Conservation (phyloP, 2,329 filamentous ascomycete species). For the Calonectria hawksworthii region DNA sequence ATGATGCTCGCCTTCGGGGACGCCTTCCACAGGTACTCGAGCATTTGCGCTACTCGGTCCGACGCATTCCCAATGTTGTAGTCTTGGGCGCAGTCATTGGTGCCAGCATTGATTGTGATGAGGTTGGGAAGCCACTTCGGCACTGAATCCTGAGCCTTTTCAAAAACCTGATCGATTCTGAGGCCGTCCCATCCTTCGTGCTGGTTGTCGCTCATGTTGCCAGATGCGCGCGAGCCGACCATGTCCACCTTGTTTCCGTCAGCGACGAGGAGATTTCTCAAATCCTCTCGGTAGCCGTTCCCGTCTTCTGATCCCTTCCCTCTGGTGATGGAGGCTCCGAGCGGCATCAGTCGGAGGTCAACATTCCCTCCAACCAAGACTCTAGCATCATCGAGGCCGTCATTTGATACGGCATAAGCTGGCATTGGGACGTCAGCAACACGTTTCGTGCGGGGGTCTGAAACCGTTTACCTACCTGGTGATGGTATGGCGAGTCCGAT, state of each 20-base stretch:
- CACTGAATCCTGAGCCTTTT: constrained; percentile 50
- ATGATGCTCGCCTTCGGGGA: constrained; percentile 53
- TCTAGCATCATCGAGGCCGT: not conserved
- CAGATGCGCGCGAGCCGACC: constrained; percentile 56
- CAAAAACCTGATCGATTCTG: constrained; percentile 56
- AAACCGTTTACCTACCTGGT: constrained; percentile 37
- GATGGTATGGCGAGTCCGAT: constrained; percentile 45
- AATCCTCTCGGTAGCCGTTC: constrained; percentile 56
- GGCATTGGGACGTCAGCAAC: not conserved
- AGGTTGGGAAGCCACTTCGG: constrained; percentile 54
- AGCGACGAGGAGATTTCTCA: constrained; percentile 49
- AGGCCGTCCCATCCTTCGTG: constrained; percentile 61
- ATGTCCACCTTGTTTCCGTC: constrained; percentile 54
- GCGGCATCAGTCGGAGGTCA: constrained; percentile 57
- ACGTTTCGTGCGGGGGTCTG: constrained; percentile 11
- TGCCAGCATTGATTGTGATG: constrained; percentile 58
- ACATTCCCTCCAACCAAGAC: constrained; percentile 23
- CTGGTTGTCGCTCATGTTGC: constrained; percentile 57
- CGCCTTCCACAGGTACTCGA: constrained; percentile 51
- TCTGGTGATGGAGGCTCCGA: constrained; percentile 60
- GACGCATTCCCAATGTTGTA: constrained; percentile 48
- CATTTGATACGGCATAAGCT: constrained; percentile 1
- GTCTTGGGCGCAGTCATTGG: constrained; percentile 58
- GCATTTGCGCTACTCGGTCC: constrained; percentile 51
- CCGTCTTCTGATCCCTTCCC: constrained; percentile 52